Conservation (phyloP, 306 rosid species). For the Amphicarpaea edgeworthii region DNA sequence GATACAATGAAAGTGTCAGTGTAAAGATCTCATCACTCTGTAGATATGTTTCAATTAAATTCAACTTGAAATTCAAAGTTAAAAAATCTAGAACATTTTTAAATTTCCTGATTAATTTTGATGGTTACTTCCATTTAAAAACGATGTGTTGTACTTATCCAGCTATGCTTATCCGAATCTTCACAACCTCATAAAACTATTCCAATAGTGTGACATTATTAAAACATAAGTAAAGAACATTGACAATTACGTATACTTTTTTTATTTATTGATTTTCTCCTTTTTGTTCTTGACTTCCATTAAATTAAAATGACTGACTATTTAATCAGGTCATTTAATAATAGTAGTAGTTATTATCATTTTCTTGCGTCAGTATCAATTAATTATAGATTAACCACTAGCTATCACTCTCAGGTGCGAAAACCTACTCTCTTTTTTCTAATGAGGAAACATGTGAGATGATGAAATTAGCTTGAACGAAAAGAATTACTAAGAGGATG, state of each 20-base stretch:
- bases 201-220: no score
- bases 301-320: background rate
- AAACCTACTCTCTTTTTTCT: constrained; percentile 29
- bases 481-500: constrained; percentile 31
- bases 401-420: background rate
- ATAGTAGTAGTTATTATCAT: background rate
- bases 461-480: background rate
- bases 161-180: background rate
- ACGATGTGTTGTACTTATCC: background rate
- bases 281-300: background rate
- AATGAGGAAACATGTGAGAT: background rate
- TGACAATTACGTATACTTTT: background rate
- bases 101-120: background rate
- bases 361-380: background rate
- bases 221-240: no score
- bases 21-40: no score
- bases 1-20: background rate
- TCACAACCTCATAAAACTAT: no score
- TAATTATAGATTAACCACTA: background rate
- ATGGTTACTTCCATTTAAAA: background rate
- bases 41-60: no score
- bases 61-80: no score
- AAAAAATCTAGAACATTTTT: no score
- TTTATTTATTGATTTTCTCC: no score
- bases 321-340: constrained; percentile 14